A percentile compares a stretch with the other conserved stretches of the same genome.
Conservation (phyloP, 441 rosid genomes). For the Melastoma candidum region DNA sequence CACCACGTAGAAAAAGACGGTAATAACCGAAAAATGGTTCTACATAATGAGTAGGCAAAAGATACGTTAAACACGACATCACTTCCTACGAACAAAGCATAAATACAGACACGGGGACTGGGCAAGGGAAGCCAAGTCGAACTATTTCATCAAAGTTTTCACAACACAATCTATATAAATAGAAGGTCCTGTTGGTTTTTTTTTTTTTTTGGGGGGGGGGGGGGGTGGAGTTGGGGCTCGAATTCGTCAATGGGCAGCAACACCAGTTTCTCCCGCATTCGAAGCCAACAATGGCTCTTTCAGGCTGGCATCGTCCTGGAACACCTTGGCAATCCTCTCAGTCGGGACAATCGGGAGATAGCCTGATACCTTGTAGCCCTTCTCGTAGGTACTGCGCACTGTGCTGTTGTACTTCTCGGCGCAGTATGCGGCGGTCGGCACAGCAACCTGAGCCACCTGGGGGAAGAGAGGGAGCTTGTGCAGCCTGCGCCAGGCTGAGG, state of each 20-base stretch:
- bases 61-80: too few relatives aligned
- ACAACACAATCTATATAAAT: too few relatives aligned
- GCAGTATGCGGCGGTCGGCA: conserved; percentile 79
- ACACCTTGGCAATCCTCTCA: conserved; percentile 66
- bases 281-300: conserved; percentile 29
- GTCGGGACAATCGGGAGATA: conserved; percentile 87
- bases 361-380: conserved; percentile 60
- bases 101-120: too few relatives aligned
- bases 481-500: conserved; percentile 72
- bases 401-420: conserved; percentile 77
- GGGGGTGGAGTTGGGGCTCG: too few relatives aligned
- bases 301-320: conserved; percentile 28
- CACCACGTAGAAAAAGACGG: too few relatives aligned
- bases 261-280: not conserved
- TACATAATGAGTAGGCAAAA: too few relatives aligned
- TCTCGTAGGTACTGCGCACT: conserved; percentile 51
- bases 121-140: too few relatives aligned
- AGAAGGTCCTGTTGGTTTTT: too few relatives aligned
- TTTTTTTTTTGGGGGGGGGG: too few relatives aligned
- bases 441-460: conserved; percentile 52
- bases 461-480: conserved; percentile 82
- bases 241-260: not conserved
- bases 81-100: too few relatives aligned
- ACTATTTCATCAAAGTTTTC: too few relatives aligned
- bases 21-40: too few relatives aligned